These are phyloP conservation scores for Hymenotorrendiella dingleyae DNA, from an alignment of 2,329 filamentous ascomycete species.

Conservation along the genomic window DNA sequence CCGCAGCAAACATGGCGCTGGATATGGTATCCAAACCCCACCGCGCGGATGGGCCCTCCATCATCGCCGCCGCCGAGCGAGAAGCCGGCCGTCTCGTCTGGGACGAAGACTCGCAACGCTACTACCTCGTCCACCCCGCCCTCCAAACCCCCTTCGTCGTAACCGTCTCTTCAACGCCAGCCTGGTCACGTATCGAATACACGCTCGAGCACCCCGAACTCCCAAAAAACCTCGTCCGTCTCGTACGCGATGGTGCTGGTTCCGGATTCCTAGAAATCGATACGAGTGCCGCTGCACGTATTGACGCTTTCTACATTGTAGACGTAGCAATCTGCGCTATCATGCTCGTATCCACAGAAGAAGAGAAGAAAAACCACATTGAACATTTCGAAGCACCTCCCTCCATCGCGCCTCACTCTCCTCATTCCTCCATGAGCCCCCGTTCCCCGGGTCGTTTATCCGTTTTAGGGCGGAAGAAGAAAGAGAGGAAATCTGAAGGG, in stretches of 20 bases:
- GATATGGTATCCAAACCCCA: slow-evolving; percentile 35
- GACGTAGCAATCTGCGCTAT: slow-evolving; percentile 57
- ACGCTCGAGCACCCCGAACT: slow-evolving; percentile 59
- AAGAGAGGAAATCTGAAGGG: slow-evolving; percentile 4
- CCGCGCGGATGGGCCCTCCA: slow-evolving; percentile 51
- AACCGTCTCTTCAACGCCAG: slow-evolving; percentile 50
- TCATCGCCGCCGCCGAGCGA: slow-evolving; percentile 57
- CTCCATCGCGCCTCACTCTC: slow-evolving; percentile 2
- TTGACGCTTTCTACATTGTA: slow-evolving; percentile 55
- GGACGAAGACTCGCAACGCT: slow-evolving; percentile 53
- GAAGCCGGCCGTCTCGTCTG: slow-evolving; percentile 69
- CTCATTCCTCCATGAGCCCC: slow-evolving; percentile 10
- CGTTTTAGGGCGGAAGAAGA: slow-evolving; percentile 15
- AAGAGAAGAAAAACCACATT: slow-evolving; percentile 45
- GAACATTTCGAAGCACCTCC: slow-evolving; percentile 54
- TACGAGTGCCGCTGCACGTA: slow-evolving; percentile 51
- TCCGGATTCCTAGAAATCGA: slow-evolving; percentile 54
- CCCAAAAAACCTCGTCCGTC: slow-evolving; percentile 52
- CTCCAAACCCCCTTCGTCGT: slow-evolving; percentile 59
- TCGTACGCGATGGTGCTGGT: slow-evolving; percentile 55
- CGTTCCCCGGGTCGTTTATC: slow-evolving; percentile 27
- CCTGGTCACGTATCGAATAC: slow-evolving; percentile 57
- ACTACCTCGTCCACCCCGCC: slow-evolving; percentile 59
- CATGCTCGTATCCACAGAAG: slow-evolving; percentile 51
- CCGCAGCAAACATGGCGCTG: slow-evolving; percentile 57